These are phyloP conservation scores for Aspergillus brunneoviolaceus DNA, from an alignment of 2,329 filamentous ascomycete genomes.

Conservation along the genomic window DNA sequence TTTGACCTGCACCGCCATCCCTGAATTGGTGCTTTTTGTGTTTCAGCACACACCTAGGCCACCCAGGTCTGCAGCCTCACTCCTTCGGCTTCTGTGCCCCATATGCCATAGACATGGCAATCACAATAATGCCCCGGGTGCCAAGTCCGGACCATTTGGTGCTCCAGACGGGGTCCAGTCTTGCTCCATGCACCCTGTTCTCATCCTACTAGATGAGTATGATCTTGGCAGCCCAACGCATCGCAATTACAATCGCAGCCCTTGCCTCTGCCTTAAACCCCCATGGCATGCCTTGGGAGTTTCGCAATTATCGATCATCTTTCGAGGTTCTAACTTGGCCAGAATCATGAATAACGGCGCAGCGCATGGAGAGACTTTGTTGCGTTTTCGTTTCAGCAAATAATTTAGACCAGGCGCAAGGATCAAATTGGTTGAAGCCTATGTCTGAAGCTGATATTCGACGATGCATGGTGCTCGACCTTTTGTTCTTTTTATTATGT, in stretches of 20 bases:
- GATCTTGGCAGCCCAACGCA: neutral
- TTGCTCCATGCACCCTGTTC: neutral
- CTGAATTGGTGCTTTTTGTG: neutral
- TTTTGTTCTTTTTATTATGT: neutral
- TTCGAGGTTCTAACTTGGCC: neutral
- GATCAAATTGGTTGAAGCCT: neutral
- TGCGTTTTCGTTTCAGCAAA: neutral
- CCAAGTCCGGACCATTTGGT: neutral
- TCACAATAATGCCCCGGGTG: neutral
- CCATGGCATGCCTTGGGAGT: neutral
- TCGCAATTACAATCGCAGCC: too few relatives aligned
- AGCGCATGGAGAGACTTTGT: neutral
- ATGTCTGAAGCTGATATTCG: neutral
- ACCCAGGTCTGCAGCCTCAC: neutral
- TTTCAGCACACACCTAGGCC: neutral
- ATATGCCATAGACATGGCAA: neutral
- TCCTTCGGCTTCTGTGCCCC: neutral
- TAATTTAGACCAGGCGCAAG: neutral
- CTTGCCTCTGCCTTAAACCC: too few relatives aligned
- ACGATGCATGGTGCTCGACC: neutral
- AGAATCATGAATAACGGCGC: neutral
- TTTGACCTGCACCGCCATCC: neutral
- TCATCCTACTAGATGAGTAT: neutral
- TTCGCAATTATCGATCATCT: too few relatives aligned
- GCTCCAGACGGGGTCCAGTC: neutral